Conservation (phyloP, 768 basidiomycete species). For the Calocybe cyanea region DNA sequence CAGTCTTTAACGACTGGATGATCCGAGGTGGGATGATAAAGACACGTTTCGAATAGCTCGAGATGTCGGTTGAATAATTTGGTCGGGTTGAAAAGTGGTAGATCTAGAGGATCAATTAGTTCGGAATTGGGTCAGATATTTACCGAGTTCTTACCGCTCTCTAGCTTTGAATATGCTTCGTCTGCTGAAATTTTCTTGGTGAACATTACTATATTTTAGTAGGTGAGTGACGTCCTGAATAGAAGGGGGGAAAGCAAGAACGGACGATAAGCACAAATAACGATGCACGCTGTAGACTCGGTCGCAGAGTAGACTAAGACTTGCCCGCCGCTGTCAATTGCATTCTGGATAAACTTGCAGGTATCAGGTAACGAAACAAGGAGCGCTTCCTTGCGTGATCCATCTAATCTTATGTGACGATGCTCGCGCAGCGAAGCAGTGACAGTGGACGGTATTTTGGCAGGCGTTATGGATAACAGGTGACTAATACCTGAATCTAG, state of each 20-base stretch:
- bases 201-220: constrained; percentile 40
- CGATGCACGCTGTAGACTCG: constrained; percentile 53
- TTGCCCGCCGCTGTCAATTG: constrained; percentile 34
- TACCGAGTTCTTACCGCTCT: too few species aligned
- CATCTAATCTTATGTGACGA: constrained; percentile 38
- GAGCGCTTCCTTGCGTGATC: constrained; percentile 34
- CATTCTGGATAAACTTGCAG: constrained; percentile 43
- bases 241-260: too few species aligned
- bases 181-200: constrained; percentile 31
- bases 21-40: constrained; percentile 31
- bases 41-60: constrained; percentile 41
- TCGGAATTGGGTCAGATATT: not conserved
- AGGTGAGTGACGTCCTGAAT: too few species aligned
- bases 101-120: constrained; percentile 24
- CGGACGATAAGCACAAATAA: constrained; percentile 19
- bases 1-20: constrained; percentile 39
- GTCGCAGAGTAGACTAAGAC: constrained; percentile 53
- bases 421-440: constrained; percentile 31
- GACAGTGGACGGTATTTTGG: constrained; percentile 32
- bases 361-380: constrained; percentile 42
- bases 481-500: constrained; percentile 51
- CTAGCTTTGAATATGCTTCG: constrained; percentile 27
- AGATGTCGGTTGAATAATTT: constrained; percentile 42
- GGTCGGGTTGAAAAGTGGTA: constrained; percentile 54
- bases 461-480: constrained; percentile 51